Conservation (phyloP, 2,329 filamentous ascomycete genomes). For the Aspergillus pseudotamarii region DNA sequence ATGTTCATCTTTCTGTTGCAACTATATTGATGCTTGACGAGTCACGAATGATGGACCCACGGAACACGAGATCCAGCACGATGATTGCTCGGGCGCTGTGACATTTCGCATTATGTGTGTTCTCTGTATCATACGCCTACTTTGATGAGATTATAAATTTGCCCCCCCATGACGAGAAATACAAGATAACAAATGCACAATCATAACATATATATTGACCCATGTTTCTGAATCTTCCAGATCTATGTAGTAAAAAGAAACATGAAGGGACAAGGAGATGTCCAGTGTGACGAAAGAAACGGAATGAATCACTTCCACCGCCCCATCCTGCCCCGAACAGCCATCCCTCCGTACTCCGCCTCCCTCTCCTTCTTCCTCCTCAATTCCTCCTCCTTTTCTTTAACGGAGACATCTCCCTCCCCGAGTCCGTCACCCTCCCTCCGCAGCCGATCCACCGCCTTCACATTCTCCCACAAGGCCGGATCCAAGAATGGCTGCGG, state of each 20-base stretch:
- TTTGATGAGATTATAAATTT: neutral
- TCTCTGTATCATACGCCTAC: slow-evolving; percentile 7
- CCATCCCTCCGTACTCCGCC: slow-evolving; percentile 38
- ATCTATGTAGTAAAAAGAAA: neutral
- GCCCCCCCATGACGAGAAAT: neutral
- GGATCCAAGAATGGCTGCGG: slow-evolving; percentile 46
- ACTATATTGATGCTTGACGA: slow-evolving; percentile 7
- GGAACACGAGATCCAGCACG: slow-evolving; percentile 4
- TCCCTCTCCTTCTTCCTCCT: slow-evolving; percentile 25
- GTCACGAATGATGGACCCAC: slow-evolving; percentile 10
- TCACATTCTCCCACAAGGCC: slow-evolving; percentile 33
- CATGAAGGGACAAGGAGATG: neutral
- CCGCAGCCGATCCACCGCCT: slow-evolving; percentile 4
- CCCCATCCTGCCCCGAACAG: slow-evolving; percentile 31
- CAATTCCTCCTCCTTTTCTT: slow-evolving; percentile 22
- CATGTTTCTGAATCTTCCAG: neutral
- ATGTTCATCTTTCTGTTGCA: neutral
- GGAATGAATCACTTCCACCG: neutral
- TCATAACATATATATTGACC: neutral
- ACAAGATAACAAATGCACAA: neutral
- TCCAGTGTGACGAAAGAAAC: neutral
- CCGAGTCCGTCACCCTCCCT: slow-evolving; percentile 7
- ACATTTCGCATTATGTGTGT: neutral
- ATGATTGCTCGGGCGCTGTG: neutral
- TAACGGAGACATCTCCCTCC: neutral